Base-by-base conservation (phyloP, 2,329 filamentous ascomycete species). In the Aschersonia sp. region DNA sequence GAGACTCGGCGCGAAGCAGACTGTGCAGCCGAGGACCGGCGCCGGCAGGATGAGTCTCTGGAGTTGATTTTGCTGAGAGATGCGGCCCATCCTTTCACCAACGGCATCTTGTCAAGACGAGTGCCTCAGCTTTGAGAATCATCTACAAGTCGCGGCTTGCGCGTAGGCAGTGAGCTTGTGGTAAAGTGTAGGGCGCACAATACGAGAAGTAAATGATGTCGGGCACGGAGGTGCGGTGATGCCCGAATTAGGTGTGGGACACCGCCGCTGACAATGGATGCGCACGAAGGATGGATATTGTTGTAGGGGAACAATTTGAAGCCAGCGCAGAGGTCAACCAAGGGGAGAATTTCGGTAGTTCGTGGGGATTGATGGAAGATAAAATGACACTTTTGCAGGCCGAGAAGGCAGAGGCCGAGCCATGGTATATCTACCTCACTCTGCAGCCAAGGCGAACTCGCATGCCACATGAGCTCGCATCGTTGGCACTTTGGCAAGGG, bases 31-130 rank as follows among this genome's bases (percentile, higher is more conserved):
- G 35, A 14, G 2, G 46, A 44, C 8, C 10, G 30, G 22, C 33
- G 41, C 22, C 43, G 46, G 9, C 43, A 47, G n/a, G 33, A 29
- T 10, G 9, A 30, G 4, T 45, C 40, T 43, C 43, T 43, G 1
- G 47, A 41, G 6, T 40, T 32, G 22, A 12, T 30, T 29, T 49
- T 33, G 12, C 32, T 41, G 33, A 48, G 22, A 12, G 46, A 46
- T 6, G 46, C 12, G 42, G 35, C 42, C 49, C 44, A 46, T 14
- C 42, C 43, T 35, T 47, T 50, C 30, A 48, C 48, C 35, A 30
- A 50, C 9, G 49, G 46, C 49, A 50, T 46, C 29, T 31, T 43
- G 31, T 43, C 41, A 5, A 11, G 14, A 42, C 9, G 14, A 37
- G 8, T 37, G 33, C 12, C 12, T 12, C 3, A 37, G 33, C 8